Base-by-base conservation (phyloP, 306 rosid genomes). In the Senna siamea region DNA sequence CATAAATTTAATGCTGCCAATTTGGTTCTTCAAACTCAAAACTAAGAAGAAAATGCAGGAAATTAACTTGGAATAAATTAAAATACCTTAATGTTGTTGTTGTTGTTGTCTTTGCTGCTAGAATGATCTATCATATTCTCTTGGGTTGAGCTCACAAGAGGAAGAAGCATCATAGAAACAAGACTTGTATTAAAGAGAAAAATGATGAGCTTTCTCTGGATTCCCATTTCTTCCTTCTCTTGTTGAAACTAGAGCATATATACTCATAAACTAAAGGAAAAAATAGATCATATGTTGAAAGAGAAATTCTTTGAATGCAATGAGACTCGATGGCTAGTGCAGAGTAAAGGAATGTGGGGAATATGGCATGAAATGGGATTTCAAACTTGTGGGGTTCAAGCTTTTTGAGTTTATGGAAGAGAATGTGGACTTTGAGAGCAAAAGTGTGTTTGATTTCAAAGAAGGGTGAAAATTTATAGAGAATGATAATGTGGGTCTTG, bases 351-450 rank as follows among this genome's bases (percentile, higher is more conserved):
- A 38, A 69, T 58, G 81, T 82, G 81, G 79, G 81, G 78, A 41
- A 26, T 55, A 56, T 78, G 69, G 51, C 14, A 66, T 82, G 74
- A 46, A 44, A 67, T 62, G 80, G 65, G 58, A 71, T 70, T 81
- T 87, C 82, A 84, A 81, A 75, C 84, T 66, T 75, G 88, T 82
- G 86, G 89, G 86, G 90, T 73, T 80, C 64, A 65, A 32, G 37
- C 83, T 47, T 77, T 77, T 72, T 64, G 50, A 8, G 53, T 59
- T 35, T 30, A 59, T 74, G 80, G 75, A 53, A 59, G 43, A 78
- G 52, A 62, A 65, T 32, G 82, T 87, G 86, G 85, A 78, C 61
- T 73, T 80, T 77, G 75, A 62, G 85, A 66, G 74, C 40, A 79
- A 55, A 81, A 73, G 78, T 46, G 37, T 46, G 80, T 78, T 78